Evolutionary conservation across 1,284 basidiomycete genomes (phyloP), one percentile per base, ranked within the genome.

Genomic region (Exsudoporus floridanus): DNA sequence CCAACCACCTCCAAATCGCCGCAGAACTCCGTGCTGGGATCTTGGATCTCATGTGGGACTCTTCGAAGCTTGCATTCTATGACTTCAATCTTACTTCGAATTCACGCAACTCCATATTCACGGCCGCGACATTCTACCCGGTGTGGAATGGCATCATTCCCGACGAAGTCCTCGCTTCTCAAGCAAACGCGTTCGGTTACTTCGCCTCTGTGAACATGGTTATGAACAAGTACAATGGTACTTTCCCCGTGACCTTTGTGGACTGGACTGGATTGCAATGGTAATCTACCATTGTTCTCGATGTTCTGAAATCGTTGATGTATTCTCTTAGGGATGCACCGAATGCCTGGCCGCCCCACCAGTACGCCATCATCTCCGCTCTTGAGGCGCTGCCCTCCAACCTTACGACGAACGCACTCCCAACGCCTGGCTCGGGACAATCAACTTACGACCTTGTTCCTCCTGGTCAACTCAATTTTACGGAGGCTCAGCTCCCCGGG

Each of bases 91-190:
- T 84, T 41, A 85, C 81, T 4, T 78, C 82, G 4, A 83, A 85
- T 54, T 65, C 78, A 9, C 82, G 86, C 50, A 86, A 83, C 55
- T 67, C 65, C 21, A 67, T 91, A 43, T 94, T 86, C 72, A 83
- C 81, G 14, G 77, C 75, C 1, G 91, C 90, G 2, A 84, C 84
- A 1, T 92, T 90, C 70, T 95, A 92, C 70, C 92, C 94, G 0
- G 75, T 89, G 44, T 96, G 94, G 94, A 86, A 80, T 50, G 88
- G 84, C 23, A 92, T 97, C 63, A 76, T 92, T 45, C 94, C 94
- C 0, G 65, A 79, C 16, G 87, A 90, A 58, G 64, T 96, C 10
- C 67, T 82, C 16, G 65, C 71, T 23, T 84, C 82, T 60, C 66
- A 75, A 45, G 67, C 73, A 27, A 82, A 82, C 16, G 91, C 91